A percentile compares a stretch with the other conserved stretches of the same genome.
phyloP scores from a whole-genome alignment of 2,329 filamentous ascomycete species.

The Ophiostoma sp. region DNA sequence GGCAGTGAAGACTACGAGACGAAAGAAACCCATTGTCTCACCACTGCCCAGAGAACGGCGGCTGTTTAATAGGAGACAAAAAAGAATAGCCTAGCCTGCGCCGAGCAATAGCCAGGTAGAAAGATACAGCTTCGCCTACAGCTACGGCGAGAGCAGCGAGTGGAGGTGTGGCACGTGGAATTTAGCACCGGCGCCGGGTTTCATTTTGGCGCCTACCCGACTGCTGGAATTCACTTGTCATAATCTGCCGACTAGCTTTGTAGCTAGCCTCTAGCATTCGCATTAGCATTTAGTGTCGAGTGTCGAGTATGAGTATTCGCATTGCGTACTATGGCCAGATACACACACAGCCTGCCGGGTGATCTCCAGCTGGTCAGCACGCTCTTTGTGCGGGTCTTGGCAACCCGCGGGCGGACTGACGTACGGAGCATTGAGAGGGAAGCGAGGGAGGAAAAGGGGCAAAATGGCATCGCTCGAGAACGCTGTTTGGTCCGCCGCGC shows the following conservation, averaged over 20 bases:
- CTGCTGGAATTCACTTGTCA: conserved; percentile 13
- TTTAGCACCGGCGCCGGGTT: conserved; percentile 12
- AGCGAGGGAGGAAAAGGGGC: too few species aligned
- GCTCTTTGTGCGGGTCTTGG: conserved; percentile 6
- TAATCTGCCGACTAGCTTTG: not conserved
- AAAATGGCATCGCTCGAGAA: too few species aligned
- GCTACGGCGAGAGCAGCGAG: not conserved
- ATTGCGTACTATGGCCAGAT: not conserved
- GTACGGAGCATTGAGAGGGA: too few species aligned
- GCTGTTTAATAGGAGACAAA: too few species aligned
- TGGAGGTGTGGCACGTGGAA: conserved; percentile 9
- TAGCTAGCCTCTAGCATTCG: not conserved
- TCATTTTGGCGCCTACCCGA: conserved; percentile 13
- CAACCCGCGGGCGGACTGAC: not conserved
- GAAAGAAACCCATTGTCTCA: too few species aligned
- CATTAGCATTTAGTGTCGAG: too few species aligned
- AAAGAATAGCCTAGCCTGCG: too few species aligned
- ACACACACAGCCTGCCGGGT: not conserved
- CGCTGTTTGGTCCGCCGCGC: too few species aligned
- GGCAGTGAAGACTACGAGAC: too few species aligned
- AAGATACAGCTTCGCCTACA: not conserved
- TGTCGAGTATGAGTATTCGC: not conserved
- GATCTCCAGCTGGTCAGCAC: conserved; percentile 6
- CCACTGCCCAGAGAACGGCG: too few species aligned
- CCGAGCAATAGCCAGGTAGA: not conserved